Evolutionary conservation across 2,329 filamentous ascomycete species (phyloP).

Genomic region (Trichoderma arundinaceum): DNA sequence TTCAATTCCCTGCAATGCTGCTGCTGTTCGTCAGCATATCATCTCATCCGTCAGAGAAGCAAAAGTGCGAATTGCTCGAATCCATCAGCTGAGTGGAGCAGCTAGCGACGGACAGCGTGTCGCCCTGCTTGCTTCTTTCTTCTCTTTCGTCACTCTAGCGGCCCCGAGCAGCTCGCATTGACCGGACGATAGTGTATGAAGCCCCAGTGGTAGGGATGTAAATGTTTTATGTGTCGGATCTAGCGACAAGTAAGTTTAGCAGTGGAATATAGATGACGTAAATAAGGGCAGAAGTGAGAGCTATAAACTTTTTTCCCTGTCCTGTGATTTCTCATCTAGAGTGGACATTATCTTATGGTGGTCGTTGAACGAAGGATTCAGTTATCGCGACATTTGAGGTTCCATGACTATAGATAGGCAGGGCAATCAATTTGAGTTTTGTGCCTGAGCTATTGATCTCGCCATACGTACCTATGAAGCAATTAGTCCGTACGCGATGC

Average conservation of each 20-base stretch:
- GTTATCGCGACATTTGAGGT: not conserved
- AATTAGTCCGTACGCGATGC: too few species aligned
- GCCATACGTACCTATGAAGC: not conserved
- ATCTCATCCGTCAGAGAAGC: not conserved
- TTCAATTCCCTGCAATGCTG: not conserved
- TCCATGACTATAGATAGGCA: not conserved
- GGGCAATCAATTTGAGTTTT: constrained; percentile 21
- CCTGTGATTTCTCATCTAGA: not conserved
- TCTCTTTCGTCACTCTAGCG: not conserved
- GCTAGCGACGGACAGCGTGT: not conserved
- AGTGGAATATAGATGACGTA: constrained; percentile 2
- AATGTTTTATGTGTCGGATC: constrained; percentile 16
- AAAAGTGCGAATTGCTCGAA: constrained; percentile 1
- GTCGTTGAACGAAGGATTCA: not conserved
- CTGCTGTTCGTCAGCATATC: not conserved
- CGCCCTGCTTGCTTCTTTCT: not conserved
- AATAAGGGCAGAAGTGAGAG: constrained; percentile 2
- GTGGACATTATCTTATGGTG: not conserved
- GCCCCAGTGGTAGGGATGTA: constrained; percentile 9
- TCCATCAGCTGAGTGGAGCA: constrained; percentile 13
- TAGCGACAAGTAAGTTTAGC: constrained; percentile 10
- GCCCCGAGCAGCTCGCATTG: not conserved
- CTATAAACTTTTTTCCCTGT: constrained; percentile 2
- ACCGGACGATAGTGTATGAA: not conserved
- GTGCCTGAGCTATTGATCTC: not conserved